Evolutionary conservation across 2,329 filamentous ascomycete genomes (phyloP), one percentile per base, ranked within the genome.

Genomic region (Penicillium palitans): DNA sequence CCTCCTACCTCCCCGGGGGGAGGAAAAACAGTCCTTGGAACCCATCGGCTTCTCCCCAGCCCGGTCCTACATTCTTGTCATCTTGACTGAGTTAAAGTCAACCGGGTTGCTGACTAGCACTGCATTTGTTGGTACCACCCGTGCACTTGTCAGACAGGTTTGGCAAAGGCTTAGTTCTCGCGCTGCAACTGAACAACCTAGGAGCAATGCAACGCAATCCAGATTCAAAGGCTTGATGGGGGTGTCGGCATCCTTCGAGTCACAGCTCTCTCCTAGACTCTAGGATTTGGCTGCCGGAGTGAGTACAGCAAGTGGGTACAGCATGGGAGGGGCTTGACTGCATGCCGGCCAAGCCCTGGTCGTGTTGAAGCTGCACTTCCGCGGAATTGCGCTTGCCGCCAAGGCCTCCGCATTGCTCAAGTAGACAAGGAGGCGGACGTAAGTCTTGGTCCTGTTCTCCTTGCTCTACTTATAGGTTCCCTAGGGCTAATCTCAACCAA

Each of bases 131-230:
- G 31, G 47, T 56, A 52, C 42, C 31, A 62, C 31, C 12, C 12
- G 12, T 33, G 31, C 12, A 33, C 52, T 24, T 24, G 33, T 17
- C 42, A 27, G 15, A 49, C 57, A 50, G 55, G 47, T 44, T 64
- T 59, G 58, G 61, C 58, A 61, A 64, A 65, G 61, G 64, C 63
- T 66, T 66, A 57, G 39, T 58, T 60, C 47, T 21, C 29, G 29
- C 10, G 19, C 29, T 42, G 24, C 29, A 41, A 1, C 8, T 25
- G 21, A 37, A 6, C 27, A 19, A 25, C 40, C 21, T 19, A 10
- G 19, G 4, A 25, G 7, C 2, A 25, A 27, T 42, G 44, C n/a
- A 12, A 48, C 55, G 9, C 21, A 35, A 50, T 42, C 17, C n/a
- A 12, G n/a, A 29, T 54, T 13, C 12, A 24, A 53, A 53, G 35